Conservation (phyloP, 768 basidiomycete species). For the Tricholoma saponaceum region DNA sequence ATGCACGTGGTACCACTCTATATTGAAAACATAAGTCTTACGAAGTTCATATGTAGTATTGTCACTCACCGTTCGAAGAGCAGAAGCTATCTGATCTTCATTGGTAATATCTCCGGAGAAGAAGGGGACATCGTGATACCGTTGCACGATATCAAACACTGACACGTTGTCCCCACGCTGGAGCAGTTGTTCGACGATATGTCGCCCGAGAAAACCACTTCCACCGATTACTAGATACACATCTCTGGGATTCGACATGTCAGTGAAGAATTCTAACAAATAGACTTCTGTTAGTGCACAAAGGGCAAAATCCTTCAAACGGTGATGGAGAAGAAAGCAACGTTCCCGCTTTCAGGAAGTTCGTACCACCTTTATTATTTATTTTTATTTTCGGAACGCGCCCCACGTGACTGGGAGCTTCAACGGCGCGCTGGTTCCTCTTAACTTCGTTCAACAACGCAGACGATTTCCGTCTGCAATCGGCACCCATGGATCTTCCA, state of each 20-base stretch:
- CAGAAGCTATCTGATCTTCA: slow-evolving; percentile 63
- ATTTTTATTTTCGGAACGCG: slow-evolving; percentile 25
- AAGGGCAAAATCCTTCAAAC: neutral
- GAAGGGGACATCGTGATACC: slow-evolving; percentile 83
- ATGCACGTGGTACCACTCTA: slow-evolving; percentile 82
- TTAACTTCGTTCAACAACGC: slow-evolving; percentile 6
- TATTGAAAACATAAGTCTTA: slow-evolving; percentile 2
- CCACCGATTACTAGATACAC: slow-evolving; percentile 92
- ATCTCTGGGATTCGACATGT: slow-evolving; percentile 41
- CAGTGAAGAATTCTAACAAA: too few relatives aligned
- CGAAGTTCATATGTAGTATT: neutral
- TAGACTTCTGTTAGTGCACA: neutral
- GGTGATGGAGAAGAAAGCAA: neutral
- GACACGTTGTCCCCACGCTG: slow-evolving; percentile 78
- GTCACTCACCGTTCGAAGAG: slow-evolving; percentile 63
- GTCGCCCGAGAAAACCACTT: slow-evolving; percentile 86
- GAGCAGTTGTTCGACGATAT: slow-evolving; percentile 83
- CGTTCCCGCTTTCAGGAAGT: neutral
- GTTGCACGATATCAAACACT: slow-evolving; percentile 89
- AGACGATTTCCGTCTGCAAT: slow-evolving; percentile 4
- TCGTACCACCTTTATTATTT: slow-evolving; percentile 20
- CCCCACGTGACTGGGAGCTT: slow-evolving; percentile 33
- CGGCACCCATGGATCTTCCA: slow-evolving; percentile 24
- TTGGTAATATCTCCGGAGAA: slow-evolving; percentile 88
- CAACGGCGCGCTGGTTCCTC: slow-evolving; percentile 18